phyloP scores from a whole-genome alignment of 768 basidiomycete species.

The Tulasnella sp. region DNA sequence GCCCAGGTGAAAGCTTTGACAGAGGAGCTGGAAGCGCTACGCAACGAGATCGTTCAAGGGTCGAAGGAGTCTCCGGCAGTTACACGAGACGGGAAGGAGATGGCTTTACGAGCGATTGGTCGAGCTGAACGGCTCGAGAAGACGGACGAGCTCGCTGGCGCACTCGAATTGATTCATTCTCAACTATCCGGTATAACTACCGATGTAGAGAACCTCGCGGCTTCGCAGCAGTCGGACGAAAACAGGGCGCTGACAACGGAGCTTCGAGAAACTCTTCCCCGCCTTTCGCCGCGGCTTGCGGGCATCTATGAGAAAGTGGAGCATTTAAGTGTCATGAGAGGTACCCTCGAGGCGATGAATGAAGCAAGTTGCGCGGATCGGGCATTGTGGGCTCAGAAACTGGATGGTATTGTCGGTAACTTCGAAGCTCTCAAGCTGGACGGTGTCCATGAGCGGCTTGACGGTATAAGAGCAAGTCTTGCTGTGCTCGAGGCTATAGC shows the following conservation, averaged over 20 bases:
- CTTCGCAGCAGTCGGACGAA: background rate
- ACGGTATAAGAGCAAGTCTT: slow-evolving; percentile 20
- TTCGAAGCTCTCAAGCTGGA: background rate
- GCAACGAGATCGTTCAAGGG: background rate
- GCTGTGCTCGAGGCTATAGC: slow-evolving; percentile 18
- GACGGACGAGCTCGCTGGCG: background rate
- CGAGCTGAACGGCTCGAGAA: background rate
- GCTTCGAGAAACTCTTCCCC: background rate
- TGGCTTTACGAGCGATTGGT: background rate
- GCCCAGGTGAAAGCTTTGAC: slow-evolving; percentile 13
- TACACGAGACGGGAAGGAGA: background rate
- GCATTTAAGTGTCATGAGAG: background rate
- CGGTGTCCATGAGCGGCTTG: background rate
- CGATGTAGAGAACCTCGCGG: background rate
- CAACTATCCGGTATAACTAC: background rate
- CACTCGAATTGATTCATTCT: background rate
- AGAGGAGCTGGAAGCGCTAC: background rate
- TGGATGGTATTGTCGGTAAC: background rate
- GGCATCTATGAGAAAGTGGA: background rate
- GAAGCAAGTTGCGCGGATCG: slow-evolving; percentile 22
- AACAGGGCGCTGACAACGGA: background rate
- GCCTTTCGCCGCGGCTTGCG: background rate
- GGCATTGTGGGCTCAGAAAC: background rate
- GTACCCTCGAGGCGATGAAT: slow-evolving; percentile 6
- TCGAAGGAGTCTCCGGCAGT: background rate